Evolutionary conservation across 1,139 yeast species (phyloP).

Genomic region (Lizanozyma gosingica): DNA sequence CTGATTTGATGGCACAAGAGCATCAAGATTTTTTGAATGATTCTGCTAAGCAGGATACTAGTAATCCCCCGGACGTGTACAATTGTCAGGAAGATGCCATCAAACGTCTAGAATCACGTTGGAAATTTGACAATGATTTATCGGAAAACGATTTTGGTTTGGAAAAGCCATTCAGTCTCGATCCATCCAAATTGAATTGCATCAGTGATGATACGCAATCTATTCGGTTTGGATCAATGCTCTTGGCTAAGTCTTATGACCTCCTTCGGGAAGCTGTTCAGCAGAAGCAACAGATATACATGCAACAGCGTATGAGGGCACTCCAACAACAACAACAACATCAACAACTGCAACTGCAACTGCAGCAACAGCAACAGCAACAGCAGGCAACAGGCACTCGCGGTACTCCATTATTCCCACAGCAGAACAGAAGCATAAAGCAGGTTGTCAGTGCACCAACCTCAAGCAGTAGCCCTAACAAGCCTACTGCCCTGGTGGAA

Average conservation of each 20-base stretch:
- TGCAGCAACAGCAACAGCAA: slow-evolving; percentile 31
- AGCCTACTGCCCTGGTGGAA: not conserved
- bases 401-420: not conserved
- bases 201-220: slow-evolving; percentile 84
- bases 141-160: slow-evolving; percentile 39
- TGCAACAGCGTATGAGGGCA: slow-evolving; percentile 39
- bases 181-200: slow-evolving; percentile 63
- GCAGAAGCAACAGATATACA: slow-evolving; percentile 33
- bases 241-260: slow-evolving; percentile 78
- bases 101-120: slow-evolving; percentile 56
- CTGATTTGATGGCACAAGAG: slow-evolving; percentile 9
- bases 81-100: slow-evolving; percentile 46
- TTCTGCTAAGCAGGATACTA: slow-evolving; percentile 2
- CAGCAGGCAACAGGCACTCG: slow-evolving; percentile 17
- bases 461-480: too few species aligned
- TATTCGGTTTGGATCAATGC: slow-evolving; percentile 86
- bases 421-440: not conserved
- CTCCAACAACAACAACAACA: slow-evolving; percentile 40
- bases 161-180: slow-evolving; percentile 51
- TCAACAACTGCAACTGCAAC: slow-evolving; percentile 41
- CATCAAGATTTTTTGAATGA: slow-evolving; percentile 1
- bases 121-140: slow-evolving; percentile 67
- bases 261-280: slow-evolving; percentile 45
- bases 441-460: too few species aligned
- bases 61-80: slow-evolving; percentile 33